These are phyloP conservation scores for Anisodus tanguticus DNA, from an alignment of 257 asterid species.

Conservation along the genomic window DNA sequence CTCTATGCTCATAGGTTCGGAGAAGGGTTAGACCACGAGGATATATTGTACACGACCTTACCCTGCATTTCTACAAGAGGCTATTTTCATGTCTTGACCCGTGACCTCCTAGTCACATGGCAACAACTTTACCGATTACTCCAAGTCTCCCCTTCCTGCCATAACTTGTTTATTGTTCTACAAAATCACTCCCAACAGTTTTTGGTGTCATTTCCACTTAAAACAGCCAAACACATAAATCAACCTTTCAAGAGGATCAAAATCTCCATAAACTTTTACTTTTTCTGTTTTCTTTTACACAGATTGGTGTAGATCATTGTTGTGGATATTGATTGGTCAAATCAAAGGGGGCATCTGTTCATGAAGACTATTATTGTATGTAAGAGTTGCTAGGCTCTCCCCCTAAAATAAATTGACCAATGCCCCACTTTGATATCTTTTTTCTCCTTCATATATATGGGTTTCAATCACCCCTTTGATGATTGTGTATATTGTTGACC, in stretches of 20 bases:
- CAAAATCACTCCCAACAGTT: neutral
- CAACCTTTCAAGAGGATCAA: neutral
- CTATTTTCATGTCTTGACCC: no score
- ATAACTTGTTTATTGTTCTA: neutral
- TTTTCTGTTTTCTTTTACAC: conserved; percentile 2
- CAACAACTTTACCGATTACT: no score
- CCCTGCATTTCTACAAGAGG: no score
- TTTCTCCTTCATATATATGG: conserved; percentile 33
- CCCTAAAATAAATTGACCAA: neutral
- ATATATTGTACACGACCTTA: no score
- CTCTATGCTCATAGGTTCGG: no score
- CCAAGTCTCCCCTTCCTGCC: neutral
- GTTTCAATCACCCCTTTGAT: conserved; percentile 47
- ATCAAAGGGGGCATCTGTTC: conserved; percentile 40
- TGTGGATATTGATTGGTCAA: conserved; percentile 43
- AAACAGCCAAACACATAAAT: conserved; percentile 1
- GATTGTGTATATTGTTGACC: conserved; percentile 34
- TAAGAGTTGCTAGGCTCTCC: no score
- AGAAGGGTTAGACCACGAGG: no score
- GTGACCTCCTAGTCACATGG: no score
- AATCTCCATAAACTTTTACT: neutral
- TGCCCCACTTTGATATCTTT: conserved; percentile 41
- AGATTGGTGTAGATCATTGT: conserved; percentile 1
- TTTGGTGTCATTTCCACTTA: neutral
- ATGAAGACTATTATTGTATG: conserved; percentile 38